Evolutionary conservation across 139 green algal genomes (phyloP).

Genomic region (Chlorella ohadii): DNA sequence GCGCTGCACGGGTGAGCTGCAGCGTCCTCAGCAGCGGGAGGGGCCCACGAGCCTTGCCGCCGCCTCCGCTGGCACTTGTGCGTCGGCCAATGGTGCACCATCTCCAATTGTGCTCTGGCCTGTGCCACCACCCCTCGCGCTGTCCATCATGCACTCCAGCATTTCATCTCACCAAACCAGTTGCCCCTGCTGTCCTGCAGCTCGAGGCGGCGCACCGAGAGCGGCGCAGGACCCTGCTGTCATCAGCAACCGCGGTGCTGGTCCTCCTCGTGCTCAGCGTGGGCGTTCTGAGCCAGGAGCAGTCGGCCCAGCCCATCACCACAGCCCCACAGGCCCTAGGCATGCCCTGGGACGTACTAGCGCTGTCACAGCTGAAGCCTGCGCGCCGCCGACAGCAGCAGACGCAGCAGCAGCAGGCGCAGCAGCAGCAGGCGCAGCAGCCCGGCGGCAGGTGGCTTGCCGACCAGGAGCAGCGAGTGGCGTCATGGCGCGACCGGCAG

Average conservation of each 20-base stretch:
- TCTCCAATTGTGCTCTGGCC: too few species aligned
- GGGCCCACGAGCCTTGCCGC: too few species aligned
- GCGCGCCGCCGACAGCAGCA: neutral
- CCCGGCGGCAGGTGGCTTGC: neutral
- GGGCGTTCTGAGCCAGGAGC: neutral
- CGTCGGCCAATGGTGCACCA: too few species aligned
- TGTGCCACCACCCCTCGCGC: too few species aligned
- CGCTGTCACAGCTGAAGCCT: neutral
- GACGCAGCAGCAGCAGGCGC: neutral
- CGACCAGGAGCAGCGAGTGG: constrained; percentile 4
- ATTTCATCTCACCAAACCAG: too few species aligned
- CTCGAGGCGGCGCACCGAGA: neutral
- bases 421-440: constrained; percentile 11
- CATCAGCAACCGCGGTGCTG: neutral
- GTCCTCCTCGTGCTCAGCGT: neutral
- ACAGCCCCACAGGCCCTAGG: neutral
- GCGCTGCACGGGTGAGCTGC: too few species aligned
- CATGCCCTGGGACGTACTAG: neutral
- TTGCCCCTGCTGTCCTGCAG: neutral
- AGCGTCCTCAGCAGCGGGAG: too few species aligned
- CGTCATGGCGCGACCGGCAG: constrained; percentile 5
- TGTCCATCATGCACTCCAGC: too few species aligned
- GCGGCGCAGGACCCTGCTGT: neutral
- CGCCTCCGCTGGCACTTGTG: too few species aligned
- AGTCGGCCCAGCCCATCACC: neutral